Percentiles rank a stretch among this genome's conserved stretches.
Evolutionary conservation across 2,329 filamentous ascomycete species (phyloP).

Genomic region (Penicillium capsulatum): DNA sequence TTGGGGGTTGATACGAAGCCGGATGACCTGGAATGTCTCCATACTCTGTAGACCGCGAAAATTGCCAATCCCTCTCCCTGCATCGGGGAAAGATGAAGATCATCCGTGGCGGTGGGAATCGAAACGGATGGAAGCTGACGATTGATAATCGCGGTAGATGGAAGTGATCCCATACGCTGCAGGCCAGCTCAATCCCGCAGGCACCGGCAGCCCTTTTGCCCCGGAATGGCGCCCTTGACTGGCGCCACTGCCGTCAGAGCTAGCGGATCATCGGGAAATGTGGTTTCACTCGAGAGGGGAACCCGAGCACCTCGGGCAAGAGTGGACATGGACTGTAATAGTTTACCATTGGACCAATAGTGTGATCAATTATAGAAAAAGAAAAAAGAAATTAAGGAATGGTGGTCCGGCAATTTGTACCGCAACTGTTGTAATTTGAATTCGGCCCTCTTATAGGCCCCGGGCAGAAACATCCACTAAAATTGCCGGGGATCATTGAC

Average conservation of each 20-base stretch:
- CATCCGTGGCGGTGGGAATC: constrained; percentile 7
- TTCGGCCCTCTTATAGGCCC: too few species aligned
- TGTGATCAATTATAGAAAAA: constrained; percentile 1
- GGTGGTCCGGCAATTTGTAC: too few species aligned
- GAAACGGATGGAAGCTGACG: constrained; percentile 17
- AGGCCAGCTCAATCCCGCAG: constrained; percentile 4
- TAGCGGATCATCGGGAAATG: constrained; percentile 18
- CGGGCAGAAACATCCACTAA: too few species aligned
- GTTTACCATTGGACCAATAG: too few species aligned
- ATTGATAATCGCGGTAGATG: constrained; percentile 14
- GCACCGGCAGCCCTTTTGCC: constrained; percentile 10
- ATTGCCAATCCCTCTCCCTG: too few species aligned
- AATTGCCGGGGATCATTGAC: too few species aligned
- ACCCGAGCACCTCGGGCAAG: constrained; percentile 3
- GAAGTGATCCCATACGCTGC: constrained; percentile 3
- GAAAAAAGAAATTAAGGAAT: too few species aligned
- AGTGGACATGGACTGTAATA: not conserved
- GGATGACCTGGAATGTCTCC: too few species aligned
- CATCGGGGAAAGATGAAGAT: constrained; percentile 9
- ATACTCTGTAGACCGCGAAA: too few species aligned
- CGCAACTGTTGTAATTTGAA: too few species aligned
- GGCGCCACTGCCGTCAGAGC: constrained; percentile 24
- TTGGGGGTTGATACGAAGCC: not conserved
- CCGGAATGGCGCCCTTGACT: not conserved
- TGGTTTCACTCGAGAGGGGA: too few species aligned